Base-by-base conservation (phyloP, 768 basidiomycete species). In the Cyclocybe cylindracea region DNA sequence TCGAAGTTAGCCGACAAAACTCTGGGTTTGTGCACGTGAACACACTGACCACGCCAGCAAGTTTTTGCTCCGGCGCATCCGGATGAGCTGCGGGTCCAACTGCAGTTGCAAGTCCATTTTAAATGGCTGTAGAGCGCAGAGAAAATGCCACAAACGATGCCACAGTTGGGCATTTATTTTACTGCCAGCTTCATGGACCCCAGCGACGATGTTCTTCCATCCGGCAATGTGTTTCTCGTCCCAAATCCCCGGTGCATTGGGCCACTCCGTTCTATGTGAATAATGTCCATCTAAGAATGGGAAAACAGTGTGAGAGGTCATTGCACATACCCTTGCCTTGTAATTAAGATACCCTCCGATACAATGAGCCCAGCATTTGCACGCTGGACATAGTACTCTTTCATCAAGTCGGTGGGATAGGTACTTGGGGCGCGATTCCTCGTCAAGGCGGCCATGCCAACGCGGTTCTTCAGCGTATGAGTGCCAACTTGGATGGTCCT, bases 201-300 rank as follows among this genome's bases (percentile, higher is more conserved):
- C 68, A 44, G 75, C 73, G 3, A 68, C 72, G 44, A 80, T 62
- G 44, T 70, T 70, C 53, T 68, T 73, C 76, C 77, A 79, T 4
- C 59, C 74, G n/a, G 56, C 54, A 4, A 74, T 64, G 50, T 78
- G 75, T 19, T 71, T 70, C 29, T 66, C 55, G 48, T 56, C 72
- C 74, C 76, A 79, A n/a, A 78, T 71, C 1, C 77, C 76, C 7
- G 76, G 76, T 2, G 70, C 70, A 46, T 70, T 57, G 8, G 65
- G 68, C 70, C 72, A 76, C 52, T 75, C 71, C 4, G 74, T 67
- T 7, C 76, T 76, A 18, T 33, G 38, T 13, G 32, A 24, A 13
- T 16, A 16, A 46, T 46, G 34, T 13, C 11, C 14, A 10, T 10
- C 3, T 5, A 46, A 24, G 11, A 10, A 29, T n/a, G 5, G 13